Percentiles rank a stretch among this genome's conserved stretches.
phyloP scores from a whole-genome alignment of 345 rosid genomes.

The Laguncularia racemosa region DNA sequence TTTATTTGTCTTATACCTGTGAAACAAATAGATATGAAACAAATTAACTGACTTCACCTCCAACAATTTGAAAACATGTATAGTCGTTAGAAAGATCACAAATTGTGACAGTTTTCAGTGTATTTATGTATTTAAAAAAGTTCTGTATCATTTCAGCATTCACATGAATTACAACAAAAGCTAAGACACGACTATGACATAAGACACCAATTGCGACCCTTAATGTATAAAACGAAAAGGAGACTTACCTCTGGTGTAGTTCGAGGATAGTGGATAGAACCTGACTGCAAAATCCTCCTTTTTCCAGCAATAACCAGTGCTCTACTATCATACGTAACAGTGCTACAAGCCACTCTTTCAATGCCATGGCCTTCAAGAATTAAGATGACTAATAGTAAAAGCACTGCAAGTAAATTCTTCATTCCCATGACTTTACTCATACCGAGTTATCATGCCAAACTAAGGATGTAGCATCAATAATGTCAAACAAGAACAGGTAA shows the following conservation, averaged over 20 bases:
- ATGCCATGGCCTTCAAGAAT: conserved; percentile 19
- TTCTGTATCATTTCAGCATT: too few species aligned
- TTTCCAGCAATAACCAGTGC: conserved; percentile 55
- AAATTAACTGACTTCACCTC: too few species aligned
- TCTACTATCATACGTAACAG: conserved; percentile 50
- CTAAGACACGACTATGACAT: not conserved
- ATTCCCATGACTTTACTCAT: not conserved
- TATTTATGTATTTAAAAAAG: too few species aligned
- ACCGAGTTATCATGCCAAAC: too few species aligned
- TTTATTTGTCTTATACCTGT: too few species aligned
- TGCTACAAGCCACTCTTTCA: conserved; percentile 13
- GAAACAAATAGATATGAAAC: too few species aligned
- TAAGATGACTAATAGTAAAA: conserved; percentile 5
- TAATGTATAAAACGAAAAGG: not conserved
- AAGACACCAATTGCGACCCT: not conserved
- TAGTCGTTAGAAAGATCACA: too few species aligned
- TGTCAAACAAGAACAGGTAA: too few species aligned
- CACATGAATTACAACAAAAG: too few species aligned
- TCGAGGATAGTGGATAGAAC: conserved; percentile 60
- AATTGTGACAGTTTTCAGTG: too few species aligned
- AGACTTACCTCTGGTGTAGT: conserved; percentile 42
- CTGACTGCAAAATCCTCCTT: conserved; percentile 53
- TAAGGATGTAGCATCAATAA: too few species aligned
- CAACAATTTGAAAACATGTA: too few species aligned
- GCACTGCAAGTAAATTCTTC: conserved; percentile 3